Percentiles rank a stretch among this genome's conserved stretches.
phyloP scores from a whole-genome alignment of 1,284 basidiomycete genomes.

The Ganoderma lingzhi region DNA sequence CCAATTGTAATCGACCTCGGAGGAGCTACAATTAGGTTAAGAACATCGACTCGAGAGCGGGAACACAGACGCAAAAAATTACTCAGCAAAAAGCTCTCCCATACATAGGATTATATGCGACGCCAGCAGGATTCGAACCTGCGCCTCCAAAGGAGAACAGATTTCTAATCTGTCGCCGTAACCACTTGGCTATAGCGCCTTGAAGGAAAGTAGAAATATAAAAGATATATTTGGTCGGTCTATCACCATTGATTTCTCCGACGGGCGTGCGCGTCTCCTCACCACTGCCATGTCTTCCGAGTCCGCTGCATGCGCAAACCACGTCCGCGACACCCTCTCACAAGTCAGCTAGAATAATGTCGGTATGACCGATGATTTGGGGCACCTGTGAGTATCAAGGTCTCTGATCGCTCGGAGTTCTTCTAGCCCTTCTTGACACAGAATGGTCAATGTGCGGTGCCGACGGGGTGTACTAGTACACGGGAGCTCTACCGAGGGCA shows the following conservation, averaged over 20 bases:
- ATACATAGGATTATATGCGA: constrained; percentile 43
- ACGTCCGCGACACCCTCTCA: no score
- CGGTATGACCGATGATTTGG: neutral
- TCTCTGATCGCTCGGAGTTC: neutral
- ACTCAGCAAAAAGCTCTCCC: no score
- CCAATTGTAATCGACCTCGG: no score
- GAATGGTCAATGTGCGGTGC: neutral
- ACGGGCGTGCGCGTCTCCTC: no score
- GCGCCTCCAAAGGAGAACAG: constrained; percentile 70
- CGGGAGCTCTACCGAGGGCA: neutral
- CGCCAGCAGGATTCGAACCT: constrained; percentile 79
- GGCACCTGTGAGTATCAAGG: neutral
- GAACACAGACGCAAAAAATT: no score
- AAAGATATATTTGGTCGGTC: no score
- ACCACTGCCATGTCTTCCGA: neutral
- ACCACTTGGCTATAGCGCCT: constrained; percentile 64
- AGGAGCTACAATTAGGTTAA: no score
- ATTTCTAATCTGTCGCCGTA: constrained; percentile 67
- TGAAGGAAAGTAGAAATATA: neutral
- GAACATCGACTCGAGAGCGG: no score
- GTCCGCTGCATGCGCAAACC: no score
- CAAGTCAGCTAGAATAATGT: no score
- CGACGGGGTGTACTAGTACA: neutral
- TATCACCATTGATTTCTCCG: no score
- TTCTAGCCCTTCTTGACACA: neutral